phyloP scores from a whole-genome alignment of 805 yeast genomes.

The Cyberlindnera mrakii region DNA sequence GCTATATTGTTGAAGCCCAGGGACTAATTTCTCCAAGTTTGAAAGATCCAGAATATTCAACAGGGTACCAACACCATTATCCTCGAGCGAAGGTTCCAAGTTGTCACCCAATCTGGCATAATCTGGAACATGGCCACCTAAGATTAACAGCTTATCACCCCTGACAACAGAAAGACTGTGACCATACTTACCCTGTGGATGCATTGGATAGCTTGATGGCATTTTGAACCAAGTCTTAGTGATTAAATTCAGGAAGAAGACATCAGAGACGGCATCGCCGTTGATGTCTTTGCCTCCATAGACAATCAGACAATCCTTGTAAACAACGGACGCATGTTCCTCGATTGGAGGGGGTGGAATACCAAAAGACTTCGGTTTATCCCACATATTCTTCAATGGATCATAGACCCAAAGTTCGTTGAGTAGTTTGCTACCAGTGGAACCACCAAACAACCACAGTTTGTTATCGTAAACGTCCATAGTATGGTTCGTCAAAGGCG shows the following conservation, averaged over 20 bases:
- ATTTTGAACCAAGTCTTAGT: conserved; percentile 69
- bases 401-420: conserved; percentile 81
- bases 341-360: conserved; percentile 74
- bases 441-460: conserved; percentile 89
- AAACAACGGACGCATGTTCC: conserved; percentile 83
- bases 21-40: conserved; percentile 28
- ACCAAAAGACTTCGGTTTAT: conserved; percentile 63
- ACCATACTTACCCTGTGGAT: conserved; percentile 79
- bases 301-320: conserved; percentile 71
- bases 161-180: conserved; percentile 74
- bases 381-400: conserved; percentile 64
- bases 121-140: conserved; percentile 90
- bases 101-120: conserved; percentile 46
- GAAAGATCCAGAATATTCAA: conserved; percentile 58
- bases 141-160: conserved; percentile 64
- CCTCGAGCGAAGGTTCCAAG: conserved; percentile 46
- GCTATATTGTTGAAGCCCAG: conserved; percentile 31
- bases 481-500: conserved; percentile 87
- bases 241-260: conserved; percentile 71
- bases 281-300: conserved; percentile 83
- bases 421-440: conserved; percentile 62
- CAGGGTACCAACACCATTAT: conserved; percentile 52
- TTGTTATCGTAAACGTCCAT: conserved; percentile 76
- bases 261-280: conserved; percentile 60
- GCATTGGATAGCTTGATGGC: conserved; percentile 41